Evolutionary conservation across 2,329 filamentous ascomycete genomes (phyloP).

Genomic region (Bertia moriformis): DNA sequence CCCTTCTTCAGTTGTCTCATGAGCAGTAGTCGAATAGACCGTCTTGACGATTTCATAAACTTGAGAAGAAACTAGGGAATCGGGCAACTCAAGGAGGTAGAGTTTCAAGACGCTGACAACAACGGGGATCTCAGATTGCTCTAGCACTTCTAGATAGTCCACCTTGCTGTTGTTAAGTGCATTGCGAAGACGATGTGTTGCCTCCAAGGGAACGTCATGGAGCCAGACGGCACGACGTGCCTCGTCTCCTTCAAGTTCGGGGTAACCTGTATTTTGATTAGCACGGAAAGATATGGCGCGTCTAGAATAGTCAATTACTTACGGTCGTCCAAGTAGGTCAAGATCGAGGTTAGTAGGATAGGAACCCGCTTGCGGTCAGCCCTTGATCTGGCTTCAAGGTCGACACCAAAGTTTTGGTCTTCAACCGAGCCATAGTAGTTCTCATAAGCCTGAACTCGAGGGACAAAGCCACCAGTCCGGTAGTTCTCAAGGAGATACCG

Average conservation of each 20-base stretch:
- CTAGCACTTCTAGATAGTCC: slow-evolving; percentile 47
- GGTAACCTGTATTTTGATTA: slow-evolving; percentile 38
- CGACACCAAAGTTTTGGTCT: slow-evolving; percentile 93
- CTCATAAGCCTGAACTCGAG: slow-evolving; percentile 84
- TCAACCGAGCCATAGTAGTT: slow-evolving; percentile 99
- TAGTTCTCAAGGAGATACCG: slow-evolving; percentile 94
- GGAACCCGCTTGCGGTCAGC: slow-evolving; percentile 93
- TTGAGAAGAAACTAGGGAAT: slow-evolving; percentile 94
- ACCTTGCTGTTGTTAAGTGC: slow-evolving; percentile 77
- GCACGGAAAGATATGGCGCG: background rate
- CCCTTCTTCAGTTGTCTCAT: slow-evolving; percentile 62
- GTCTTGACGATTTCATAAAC: slow-evolving; percentile 98
- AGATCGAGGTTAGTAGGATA: slow-evolving; percentile 75
- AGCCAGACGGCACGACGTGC: slow-evolving; percentile 86
- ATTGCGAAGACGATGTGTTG: slow-evolving; percentile 71
- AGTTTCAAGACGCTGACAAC: slow-evolving; percentile 86
- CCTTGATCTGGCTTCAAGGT: slow-evolving; percentile 84
- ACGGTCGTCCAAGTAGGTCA: slow-evolving; percentile 90
- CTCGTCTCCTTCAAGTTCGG: slow-evolving; percentile 91
- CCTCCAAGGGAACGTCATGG: slow-evolving; percentile 71
- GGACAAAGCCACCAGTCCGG: slow-evolving; percentile 81
- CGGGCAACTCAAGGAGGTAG: slow-evolving; percentile 91
- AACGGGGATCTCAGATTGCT: slow-evolving; percentile 84
- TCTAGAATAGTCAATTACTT: no score
- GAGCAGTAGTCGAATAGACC: slow-evolving; percentile 73